Evolutionary conservation across 2,329 filamentous ascomycete genomes (phyloP).

Genomic region (Fusarium caatingaense): DNA sequence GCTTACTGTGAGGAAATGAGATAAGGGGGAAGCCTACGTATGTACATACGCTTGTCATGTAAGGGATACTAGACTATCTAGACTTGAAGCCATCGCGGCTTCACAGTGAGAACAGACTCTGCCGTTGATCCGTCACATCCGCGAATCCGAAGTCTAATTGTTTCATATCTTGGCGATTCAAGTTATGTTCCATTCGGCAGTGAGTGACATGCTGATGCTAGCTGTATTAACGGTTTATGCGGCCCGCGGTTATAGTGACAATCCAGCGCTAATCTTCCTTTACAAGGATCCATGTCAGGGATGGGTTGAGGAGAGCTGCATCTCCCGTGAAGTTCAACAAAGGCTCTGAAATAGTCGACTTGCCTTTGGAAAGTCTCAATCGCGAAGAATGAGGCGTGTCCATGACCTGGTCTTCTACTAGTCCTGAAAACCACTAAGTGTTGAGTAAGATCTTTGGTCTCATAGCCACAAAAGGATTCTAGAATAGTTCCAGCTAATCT

Average conservation of each 20-base stretch:
- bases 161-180: constrained; percentile 13
- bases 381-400: neutral
- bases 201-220: neutral
- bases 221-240: neutral
- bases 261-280: neutral
- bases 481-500: constrained; percentile 19
- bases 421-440: neutral
- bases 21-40: constrained; percentile 1
- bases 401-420: neutral
- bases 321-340: neutral
- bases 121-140: constrained; percentile 24
- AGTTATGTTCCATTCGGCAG: constrained; percentile 25
- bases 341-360: neutral
- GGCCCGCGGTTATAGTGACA: neutral
- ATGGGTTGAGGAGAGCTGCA: neutral
- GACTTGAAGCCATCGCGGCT: constrained; percentile 20
- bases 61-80: neutral
- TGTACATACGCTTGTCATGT: neutral
- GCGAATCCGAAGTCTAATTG: constrained; percentile 10
- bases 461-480: constrained; percentile 13
- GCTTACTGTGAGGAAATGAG: neutral
- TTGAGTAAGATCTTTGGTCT: neutral
- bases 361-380: neutral
- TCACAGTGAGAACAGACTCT: constrained; percentile 9
- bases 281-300: neutral